A percentile compares a stretch with the other conserved stretches of the same genome.
These are phyloP conservation scores for Phytophthora pluvialis DNA, from an alignment of 352 stramenopile species.

Conservation along the genomic window DNA sequence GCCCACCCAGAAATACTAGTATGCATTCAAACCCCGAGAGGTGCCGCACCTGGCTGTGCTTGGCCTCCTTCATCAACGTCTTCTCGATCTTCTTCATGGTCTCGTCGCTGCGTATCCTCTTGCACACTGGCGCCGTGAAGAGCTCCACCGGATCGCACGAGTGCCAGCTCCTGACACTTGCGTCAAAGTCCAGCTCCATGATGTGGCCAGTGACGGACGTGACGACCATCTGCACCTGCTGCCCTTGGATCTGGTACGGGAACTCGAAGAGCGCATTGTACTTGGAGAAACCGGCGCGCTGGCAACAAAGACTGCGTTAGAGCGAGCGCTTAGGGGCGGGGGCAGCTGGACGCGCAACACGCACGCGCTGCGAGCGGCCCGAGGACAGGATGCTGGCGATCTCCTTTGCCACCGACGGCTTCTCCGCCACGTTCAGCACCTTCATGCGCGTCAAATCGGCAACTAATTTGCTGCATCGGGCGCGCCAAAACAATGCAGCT, in stretches of 20 bases:
- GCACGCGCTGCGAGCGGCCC: constrained; percentile 64
- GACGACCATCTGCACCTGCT: constrained; percentile 91
- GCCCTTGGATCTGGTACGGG: constrained; percentile 81
- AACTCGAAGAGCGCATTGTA: constrained; percentile 95
- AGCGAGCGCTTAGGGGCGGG: background rate
- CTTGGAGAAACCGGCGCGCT: constrained; percentile 79
- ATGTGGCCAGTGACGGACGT: constrained; percentile 99
- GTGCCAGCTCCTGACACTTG: constrained; percentile 90
- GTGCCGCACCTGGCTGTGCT: constrained; percentile 63
- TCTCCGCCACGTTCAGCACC: constrained; percentile 99
- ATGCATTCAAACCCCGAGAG: background rate
- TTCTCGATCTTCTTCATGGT: constrained; percentile 91
- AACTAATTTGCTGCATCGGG: background rate
- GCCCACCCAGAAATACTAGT: background rate
- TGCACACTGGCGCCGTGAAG: constrained; percentile 91
- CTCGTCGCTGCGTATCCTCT: constrained; percentile 81
- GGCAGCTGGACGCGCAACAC: constrained; percentile 24
- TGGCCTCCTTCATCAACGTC: constrained; percentile 90
- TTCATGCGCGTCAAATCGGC: constrained; percentile 49
- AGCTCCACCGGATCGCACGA: constrained; percentile 94
- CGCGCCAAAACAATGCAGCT: background rate
- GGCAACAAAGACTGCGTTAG: constrained; percentile 8
- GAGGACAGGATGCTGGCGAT: constrained; percentile 94
- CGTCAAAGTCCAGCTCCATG: constrained; percentile 96
- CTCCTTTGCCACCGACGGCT: constrained; percentile 98